Percentiles rank a stretch among this genome's conserved stretches.
Conservation (phyloP, 2,329 filamentous ascomycete genomes). For the Pyrenochaeta sp. region DNA sequence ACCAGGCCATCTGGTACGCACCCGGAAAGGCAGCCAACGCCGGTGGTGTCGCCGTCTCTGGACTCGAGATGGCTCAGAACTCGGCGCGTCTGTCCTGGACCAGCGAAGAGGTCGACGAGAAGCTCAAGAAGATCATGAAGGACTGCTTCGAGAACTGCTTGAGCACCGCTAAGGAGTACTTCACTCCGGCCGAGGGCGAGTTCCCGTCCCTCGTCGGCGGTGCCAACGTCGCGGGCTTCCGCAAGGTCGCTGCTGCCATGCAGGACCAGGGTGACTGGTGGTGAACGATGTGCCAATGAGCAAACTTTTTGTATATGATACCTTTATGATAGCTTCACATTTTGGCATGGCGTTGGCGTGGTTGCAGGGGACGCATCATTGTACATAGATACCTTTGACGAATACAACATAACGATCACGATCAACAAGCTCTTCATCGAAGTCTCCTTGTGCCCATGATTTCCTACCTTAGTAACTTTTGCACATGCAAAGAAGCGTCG, state of each 20-base stretch:
- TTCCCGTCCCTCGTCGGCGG: conserved; percentile 91
- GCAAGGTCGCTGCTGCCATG: conserved; percentile 96
- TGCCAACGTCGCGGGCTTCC: conserved; percentile 96
- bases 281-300: conserved; percentile 31
- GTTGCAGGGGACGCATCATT: conserved; percentile 12
- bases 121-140: conserved; percentile 95
- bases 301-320: conserved; percentile 33
- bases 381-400: conserved; percentile 34
- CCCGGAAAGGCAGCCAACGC: conserved; percentile 96
- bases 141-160: conserved; percentile 89
- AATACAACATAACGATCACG: conserved; percentile 18
- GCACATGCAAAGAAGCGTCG: too few species aligned
- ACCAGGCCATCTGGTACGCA: conserved; percentile 87
- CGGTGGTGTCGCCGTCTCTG: conserved; percentile 95
- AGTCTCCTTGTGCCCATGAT: background rate
- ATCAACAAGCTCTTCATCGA: background rate
- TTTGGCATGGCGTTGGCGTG: conserved; percentile 26
- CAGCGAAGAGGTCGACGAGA: conserved; percentile 85
- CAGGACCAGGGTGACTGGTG: conserved; percentile 97
- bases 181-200: conserved; percentile 78
- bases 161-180: conserved; percentile 88
- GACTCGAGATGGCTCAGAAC: conserved; percentile 99
- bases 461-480: too few species aligned
- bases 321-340: conserved; percentile 29
- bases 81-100: conserved; percentile 87